These are phyloP conservation scores for Curvularia eragrostidis DNA, from an alignment of 2,329 filamentous ascomycete species.

Conservation along the genomic window DNA sequence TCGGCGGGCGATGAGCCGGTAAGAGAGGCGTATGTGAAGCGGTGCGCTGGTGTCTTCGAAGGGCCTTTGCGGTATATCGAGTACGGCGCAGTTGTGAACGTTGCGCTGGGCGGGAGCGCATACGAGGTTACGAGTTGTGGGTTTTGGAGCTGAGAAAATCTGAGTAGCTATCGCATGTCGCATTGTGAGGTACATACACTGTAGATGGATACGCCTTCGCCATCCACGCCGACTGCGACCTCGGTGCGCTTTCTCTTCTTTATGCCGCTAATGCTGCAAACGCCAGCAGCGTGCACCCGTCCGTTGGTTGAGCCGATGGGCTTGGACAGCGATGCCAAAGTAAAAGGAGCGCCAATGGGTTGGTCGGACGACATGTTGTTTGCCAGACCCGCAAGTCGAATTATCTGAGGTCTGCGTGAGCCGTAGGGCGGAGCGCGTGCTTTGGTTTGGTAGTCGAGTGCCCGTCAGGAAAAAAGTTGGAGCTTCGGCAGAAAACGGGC, in stretches of 20 bases:
- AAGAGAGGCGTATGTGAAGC: slow-evolving; percentile 64
- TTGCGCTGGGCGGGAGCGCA: slow-evolving; percentile 65
- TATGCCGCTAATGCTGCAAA: slow-evolving; percentile 61
- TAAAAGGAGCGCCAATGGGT: slow-evolving; percentile 50
- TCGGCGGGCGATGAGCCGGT: slow-evolving; percentile 55
- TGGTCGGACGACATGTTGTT: slow-evolving; percentile 46
- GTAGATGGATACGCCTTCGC: slow-evolving; percentile 68
- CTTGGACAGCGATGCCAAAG: slow-evolving; percentile 53
- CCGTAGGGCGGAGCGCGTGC: slow-evolving; percentile 28
- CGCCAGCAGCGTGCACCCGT: slow-evolving; percentile 52
- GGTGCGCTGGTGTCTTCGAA: slow-evolving; percentile 53
- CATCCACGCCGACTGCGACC: slow-evolving; percentile 65
- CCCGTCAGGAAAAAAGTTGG: slow-evolving; percentile 34
- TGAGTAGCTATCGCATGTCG: slow-evolving; percentile 22
- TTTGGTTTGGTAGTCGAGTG: slow-evolving; percentile 16
- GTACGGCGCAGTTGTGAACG: slow-evolving; percentile 63
- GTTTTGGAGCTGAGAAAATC: slow-evolving; percentile 60
- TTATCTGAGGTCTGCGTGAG: slow-evolving; percentile 30
- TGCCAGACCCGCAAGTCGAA: slow-evolving; percentile 31
- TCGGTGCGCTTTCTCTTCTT: slow-evolving; percentile 69
- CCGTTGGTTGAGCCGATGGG: slow-evolving; percentile 52
- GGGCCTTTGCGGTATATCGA: slow-evolving; percentile 62
- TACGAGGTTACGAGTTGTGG: slow-evolving; percentile 67
- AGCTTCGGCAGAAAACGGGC: slow-evolving; percentile 29
- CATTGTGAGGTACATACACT: slow-evolving; percentile 55